Evolutionary conservation across 1,284 basidiomycete species (phyloP), one percentile per base, ranked within the genome.

Genomic region (Cronartium quercuum): DNA sequence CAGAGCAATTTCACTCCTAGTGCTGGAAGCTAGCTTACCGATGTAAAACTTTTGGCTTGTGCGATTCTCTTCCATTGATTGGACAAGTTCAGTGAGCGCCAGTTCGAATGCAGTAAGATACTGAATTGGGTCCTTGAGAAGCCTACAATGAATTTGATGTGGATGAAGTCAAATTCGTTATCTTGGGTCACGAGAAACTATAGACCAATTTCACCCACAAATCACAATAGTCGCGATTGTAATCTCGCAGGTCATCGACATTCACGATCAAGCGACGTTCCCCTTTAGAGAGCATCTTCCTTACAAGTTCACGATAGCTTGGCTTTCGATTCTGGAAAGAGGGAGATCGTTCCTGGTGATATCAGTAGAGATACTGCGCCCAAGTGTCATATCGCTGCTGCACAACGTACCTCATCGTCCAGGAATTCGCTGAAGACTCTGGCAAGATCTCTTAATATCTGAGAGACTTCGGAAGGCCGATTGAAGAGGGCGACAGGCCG

Each of bases 221-320:
- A 73, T 85, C 84, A 57, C 83, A 84, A 70, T 84, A 90, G 75
- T 91, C 88, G 81, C 94, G 88, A 82, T 92, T 88, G 82, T 94
- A 94, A 83, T 94, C 91, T 82, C 96, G 90, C 78, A 99, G 84
- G 83, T 98, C 94, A 83, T 99, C 95, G 79, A 98, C 86, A 83
- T 97, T 98, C 82, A 99, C 88, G 80, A 96, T 89, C 80, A 99
- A 88, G 79, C 96, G 89, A 78, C 92, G 89, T 80, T 90, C 88
- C 79, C 92, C 90, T 40, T 87, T 85, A 73, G 90, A 88, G 58
- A 98, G 86, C 89, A 98, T 90, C 78, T 88, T 87, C 65, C 87
- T 86, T 78, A 97, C 90, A 74, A 90, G 89, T 80, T 94, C 89
- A 78, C 88, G 88, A 84, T 98, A 98, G 83, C 92, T 91, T 84